Percentiles rank a stretch among this genome's conserved stretches.
phyloP scores from a whole-genome alignment of 768 basidiomycete species.

The Kwoniella sp. region DNA sequence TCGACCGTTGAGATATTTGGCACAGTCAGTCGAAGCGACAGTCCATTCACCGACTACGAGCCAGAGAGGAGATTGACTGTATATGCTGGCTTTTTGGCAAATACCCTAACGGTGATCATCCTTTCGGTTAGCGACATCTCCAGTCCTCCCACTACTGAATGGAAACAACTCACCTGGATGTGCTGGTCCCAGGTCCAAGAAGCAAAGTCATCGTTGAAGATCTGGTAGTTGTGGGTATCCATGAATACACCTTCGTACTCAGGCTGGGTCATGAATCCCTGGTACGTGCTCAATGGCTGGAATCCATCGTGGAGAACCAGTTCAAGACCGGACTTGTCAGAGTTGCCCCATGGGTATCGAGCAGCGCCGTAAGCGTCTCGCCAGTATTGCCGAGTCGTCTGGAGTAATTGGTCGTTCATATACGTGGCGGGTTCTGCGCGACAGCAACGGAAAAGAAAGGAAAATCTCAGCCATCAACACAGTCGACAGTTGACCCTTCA shows the following conservation, averaged over 20 bases:
- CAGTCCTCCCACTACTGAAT: neutral
- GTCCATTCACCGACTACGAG: slow-evolving; percentile 57
- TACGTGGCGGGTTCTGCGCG: slow-evolving; percentile 50
- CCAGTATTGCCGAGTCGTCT: slow-evolving; percentile 46
- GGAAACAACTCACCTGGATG: slow-evolving; percentile 31
- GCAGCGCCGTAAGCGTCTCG: slow-evolving; percentile 55
- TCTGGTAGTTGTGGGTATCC: slow-evolving; percentile 56
- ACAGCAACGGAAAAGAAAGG: neutral
- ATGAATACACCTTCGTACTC: slow-evolving; percentile 48
- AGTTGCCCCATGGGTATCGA: slow-evolving; percentile 45
- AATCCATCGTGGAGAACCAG: slow-evolving; percentile 51
- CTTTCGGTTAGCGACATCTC: neutral
- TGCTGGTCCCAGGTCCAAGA: slow-evolving; percentile 43
- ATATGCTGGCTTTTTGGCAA: slow-evolving; percentile 30
- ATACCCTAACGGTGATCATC: slow-evolving; percentile 25
- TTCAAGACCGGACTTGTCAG: slow-evolving; percentile 35
- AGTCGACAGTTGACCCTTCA: neutral
- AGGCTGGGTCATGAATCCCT: slow-evolving; percentile 49
- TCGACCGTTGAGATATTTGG: slow-evolving; percentile 50
- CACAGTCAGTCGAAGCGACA: slow-evolving; percentile 55
- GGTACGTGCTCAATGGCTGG: slow-evolving; percentile 39
- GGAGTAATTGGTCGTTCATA: slow-evolving; percentile 35
- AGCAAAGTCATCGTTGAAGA: slow-evolving; percentile 47
- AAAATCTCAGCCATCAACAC: neutral
- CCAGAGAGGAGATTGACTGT: slow-evolving; percentile 47